Conservation (phyloP, 768 basidiomycete species). For the Cubamyces lactineus region DNA sequence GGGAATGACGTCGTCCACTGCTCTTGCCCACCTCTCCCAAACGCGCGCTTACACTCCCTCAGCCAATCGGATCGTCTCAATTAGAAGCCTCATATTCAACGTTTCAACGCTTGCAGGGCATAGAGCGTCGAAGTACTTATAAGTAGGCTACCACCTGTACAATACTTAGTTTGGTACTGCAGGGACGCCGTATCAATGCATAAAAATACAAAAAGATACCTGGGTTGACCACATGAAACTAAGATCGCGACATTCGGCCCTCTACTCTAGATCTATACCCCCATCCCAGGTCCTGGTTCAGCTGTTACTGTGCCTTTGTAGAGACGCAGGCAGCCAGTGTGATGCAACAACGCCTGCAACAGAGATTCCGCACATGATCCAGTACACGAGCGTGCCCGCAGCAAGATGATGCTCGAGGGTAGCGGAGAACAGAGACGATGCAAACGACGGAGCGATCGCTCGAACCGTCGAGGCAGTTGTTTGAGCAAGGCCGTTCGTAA, state of each 20-base stretch:
- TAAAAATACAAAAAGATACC: too few relatives aligned
- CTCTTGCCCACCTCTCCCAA: neutral
- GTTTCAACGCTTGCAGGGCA: too few relatives aligned
- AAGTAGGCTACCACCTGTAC: too few relatives aligned
- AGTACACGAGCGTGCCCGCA: constrained; percentile 47
- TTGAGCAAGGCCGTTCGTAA: constrained; percentile 57
- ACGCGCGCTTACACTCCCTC: neutral
- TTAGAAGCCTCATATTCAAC: neutral
- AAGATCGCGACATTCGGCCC: too few relatives aligned
- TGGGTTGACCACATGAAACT: too few relatives aligned
- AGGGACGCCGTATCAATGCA: too few relatives aligned
- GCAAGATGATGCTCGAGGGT: constrained; percentile 45
- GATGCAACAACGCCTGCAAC: constrained; percentile 36
- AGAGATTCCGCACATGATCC: constrained; percentile 18
- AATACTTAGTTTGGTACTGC: too few relatives aligned
- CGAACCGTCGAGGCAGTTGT: constrained; percentile 50
- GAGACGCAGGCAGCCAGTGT: constrained; percentile 45
- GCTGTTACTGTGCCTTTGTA: neutral
- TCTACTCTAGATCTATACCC: too few relatives aligned
- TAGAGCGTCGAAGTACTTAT: too few relatives aligned
- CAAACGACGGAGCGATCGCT: constrained; percentile 52
- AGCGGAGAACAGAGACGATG: constrained; percentile 56
- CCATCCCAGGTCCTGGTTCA: too few relatives aligned
- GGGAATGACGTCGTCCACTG: constrained; percentile 16
- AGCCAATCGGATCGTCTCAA: neutral